These are phyloP conservation scores for Teratosphaeria pseudoeucalypti DNA, from an alignment of 2,329 filamentous ascomycete species.

Conservation along the genomic window DNA sequence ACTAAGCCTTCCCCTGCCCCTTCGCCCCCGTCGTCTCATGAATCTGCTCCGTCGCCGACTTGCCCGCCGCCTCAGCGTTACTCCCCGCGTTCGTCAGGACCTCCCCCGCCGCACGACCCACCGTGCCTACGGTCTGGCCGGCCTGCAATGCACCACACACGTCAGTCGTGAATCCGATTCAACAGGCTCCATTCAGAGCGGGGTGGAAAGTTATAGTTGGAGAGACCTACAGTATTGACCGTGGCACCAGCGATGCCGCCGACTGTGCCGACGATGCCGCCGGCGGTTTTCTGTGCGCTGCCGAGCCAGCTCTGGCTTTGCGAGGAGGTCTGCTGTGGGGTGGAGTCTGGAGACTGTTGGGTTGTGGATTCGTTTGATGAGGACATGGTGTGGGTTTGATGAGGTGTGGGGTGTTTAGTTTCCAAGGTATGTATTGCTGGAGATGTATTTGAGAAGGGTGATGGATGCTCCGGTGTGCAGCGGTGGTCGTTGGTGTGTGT, in stretches of 20 bases:
- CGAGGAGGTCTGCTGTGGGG: neutral
- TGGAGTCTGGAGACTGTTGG: neutral
- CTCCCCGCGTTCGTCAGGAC: neutral
- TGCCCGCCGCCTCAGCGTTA: neutral
- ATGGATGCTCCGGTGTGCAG: neutral
- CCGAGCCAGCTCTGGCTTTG: neutral
- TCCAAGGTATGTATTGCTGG: neutral
- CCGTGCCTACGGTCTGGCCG: neutral
- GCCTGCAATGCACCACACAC: neutral
- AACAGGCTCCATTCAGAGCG: neutral
- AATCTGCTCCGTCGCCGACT: constrained; percentile 1
- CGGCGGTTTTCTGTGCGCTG: neutral
- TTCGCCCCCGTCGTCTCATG: constrained; percentile 4
- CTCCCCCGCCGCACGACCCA: neutral
- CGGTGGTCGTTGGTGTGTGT: neutral
- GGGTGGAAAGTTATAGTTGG: neutral
- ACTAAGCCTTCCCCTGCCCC: constrained; percentile 1
- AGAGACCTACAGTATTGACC: neutral
- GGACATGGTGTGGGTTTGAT: neutral
- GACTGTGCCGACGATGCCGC: neutral
- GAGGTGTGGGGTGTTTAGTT: neutral
- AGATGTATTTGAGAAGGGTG: neutral
- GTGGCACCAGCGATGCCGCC: neutral
- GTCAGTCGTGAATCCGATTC: no score
- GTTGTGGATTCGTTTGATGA: neutral